phyloP scores from a whole-genome alignment of 495 filamentous ascomycete genomes.

The Chaetomium tenue region DNA sequence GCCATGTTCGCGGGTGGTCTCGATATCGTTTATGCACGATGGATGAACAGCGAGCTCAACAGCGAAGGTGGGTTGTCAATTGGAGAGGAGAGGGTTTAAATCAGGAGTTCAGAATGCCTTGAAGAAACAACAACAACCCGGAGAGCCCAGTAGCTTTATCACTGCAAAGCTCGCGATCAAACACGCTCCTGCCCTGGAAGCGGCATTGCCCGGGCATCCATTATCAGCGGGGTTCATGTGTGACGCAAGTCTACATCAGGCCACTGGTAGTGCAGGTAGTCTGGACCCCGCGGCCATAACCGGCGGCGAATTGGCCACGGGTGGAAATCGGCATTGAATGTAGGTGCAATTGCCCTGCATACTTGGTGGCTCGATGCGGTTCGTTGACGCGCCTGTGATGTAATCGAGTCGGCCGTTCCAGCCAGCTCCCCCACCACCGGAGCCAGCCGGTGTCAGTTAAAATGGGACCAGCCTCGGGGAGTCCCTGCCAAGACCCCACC shows the following conservation, averaged over 20 bases:
- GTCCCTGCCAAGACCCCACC: background rate
- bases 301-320: background rate
- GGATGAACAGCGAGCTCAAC: background rate
- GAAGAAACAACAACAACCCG: background rate
- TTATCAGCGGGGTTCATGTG: background rate
- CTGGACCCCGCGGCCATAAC: background rate
- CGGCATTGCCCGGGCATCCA: background rate
- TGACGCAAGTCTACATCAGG: slow-evolving; percentile 8
- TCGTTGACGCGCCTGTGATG: slow-evolving; percentile 27
- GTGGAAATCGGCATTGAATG: background rate
- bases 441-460: background rate
- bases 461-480: background rate
- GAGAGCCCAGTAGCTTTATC: background rate
- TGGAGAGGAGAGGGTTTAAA: background rate
- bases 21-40: background rate
- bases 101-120: background rate
- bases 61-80: background rate
- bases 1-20: slow-evolving; percentile 11
- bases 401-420: slow-evolving; percentile 15
- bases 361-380: slow-evolving; percentile 4
- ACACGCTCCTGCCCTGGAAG: slow-evolving; percentile 5
- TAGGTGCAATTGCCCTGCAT: background rate
- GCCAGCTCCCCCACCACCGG: background rate
- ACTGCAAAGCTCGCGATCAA: background rate
- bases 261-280: slow-evolving; percentile 1